These are phyloP conservation scores for Penicillium atrosanguineum DNA, from an alignment of 495 filamentous ascomycete species.

Conservation along the genomic window DNA sequence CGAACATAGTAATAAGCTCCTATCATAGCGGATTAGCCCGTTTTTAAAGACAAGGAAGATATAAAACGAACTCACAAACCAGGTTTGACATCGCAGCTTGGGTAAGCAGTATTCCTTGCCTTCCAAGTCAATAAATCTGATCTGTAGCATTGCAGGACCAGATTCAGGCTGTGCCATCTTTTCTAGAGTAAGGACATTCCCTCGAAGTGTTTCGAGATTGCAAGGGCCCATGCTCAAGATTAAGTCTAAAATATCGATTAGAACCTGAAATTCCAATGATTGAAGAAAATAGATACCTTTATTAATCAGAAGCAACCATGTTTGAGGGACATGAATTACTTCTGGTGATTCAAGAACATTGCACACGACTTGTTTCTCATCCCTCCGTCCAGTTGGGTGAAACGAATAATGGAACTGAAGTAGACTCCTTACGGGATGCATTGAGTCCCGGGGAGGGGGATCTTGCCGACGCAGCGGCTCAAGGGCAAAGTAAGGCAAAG, in stretches of 20 bases:
- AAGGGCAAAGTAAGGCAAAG: slow-evolving; percentile 5
- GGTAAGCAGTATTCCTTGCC: slow-evolving; percentile 7
- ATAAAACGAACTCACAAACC: slow-evolving; percentile 1
- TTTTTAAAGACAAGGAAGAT: background rate
- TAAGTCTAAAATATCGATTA: background rate
- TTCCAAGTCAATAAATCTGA: slow-evolving; percentile 5
- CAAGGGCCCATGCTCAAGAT: slow-evolving; percentile 6
- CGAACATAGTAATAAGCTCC: slow-evolving; percentile 5
- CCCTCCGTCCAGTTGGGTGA: background rate
- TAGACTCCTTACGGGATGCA: slow-evolving; percentile 10
- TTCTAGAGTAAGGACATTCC: background rate
- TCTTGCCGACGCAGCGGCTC: background rate
- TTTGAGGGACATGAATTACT: slow-evolving; percentile 9
- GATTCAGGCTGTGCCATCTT: background rate
- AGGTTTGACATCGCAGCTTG: slow-evolving; percentile 1
- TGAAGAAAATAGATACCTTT: background rate
- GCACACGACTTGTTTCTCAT: slow-evolving; percentile 3
- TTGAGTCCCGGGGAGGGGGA: background rate
- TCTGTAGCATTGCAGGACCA: background rate
- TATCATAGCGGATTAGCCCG: background rate
- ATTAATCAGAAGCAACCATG: slow-evolving; percentile 8
- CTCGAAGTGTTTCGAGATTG: background rate
- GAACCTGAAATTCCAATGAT: background rate
- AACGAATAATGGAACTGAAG: slow-evolving; percentile 11
- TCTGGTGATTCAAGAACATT: background rate